These are phyloP conservation scores for Phoma sp. DNA, from an alignment of 2,329 filamentous ascomycete genomes.

Conservation along the genomic window DNA sequence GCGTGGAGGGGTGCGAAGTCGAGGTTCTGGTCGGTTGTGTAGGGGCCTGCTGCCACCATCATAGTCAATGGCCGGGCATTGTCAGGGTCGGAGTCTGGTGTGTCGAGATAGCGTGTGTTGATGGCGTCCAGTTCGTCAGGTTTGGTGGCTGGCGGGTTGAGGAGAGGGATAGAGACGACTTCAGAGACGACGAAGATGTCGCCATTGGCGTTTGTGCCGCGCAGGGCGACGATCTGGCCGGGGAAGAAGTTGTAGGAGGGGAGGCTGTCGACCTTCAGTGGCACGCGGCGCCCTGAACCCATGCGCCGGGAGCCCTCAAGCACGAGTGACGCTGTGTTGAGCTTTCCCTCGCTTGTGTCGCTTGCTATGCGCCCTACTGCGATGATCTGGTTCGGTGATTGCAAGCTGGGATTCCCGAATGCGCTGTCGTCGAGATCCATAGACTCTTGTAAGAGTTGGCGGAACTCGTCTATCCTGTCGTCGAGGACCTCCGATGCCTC, in stretches of 20 bases:
- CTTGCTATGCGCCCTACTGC: conserved; percentile 92
- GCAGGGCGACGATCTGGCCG: conserved; percentile 88
- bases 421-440: conserved; percentile 78
- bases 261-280: conserved; percentile 76
- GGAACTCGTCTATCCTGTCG: conserved; percentile 92
- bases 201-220: conserved; percentile 86
- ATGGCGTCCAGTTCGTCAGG: conserved; percentile 71
- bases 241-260: conserved; percentile 85
- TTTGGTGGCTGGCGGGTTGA: conserved; percentile 76
- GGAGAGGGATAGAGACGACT: conserved; percentile 75
- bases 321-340: conserved; percentile 85
- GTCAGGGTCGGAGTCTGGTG: conserved; percentile 61
- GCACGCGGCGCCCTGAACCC: conserved; percentile 82
- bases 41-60: conserved; percentile 83
- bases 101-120: conserved; percentile 72
- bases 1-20: conserved; percentile 87
- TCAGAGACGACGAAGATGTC: conserved; percentile 82
- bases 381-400: conserved; percentile 85
- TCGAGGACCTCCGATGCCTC: conserved; percentile 93
- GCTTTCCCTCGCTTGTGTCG: conserved; percentile 82
- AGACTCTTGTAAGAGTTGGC: conserved; percentile 73
- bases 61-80: conserved; percentile 72
- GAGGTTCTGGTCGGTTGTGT: conserved; percentile 90
- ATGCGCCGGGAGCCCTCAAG: conserved; percentile 86
- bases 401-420: conserved; percentile 86